Evolutionary conservation across 345 rosid genomes (phyloP), one percentile per base, ranked within the genome.

Genomic region (Eutrema heterophyllum): DNA sequence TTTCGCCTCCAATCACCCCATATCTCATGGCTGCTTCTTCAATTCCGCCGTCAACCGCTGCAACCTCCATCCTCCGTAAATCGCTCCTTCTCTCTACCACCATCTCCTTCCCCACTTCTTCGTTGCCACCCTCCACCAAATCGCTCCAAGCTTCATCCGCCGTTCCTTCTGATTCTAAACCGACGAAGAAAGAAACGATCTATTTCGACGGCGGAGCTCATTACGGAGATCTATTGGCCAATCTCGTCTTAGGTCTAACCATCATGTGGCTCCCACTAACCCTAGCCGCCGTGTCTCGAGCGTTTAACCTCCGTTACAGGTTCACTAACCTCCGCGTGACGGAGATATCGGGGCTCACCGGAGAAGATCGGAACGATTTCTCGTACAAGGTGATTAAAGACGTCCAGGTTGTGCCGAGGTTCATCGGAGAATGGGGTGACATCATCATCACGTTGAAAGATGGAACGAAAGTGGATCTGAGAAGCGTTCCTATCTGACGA

Each of bases 341-440:
- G 59, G 97, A 87, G 14, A 86, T 92, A 4, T 95, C 97, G 10
- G 99, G 99, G 10, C 78, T 88, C 49, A 89, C 92, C 16, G 97
- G 93, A 6, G 76, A 92, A 71, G 96, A 92, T 3, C 78, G 97
- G 77, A 92, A 89, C 52, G 99, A 90, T 45, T 95, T 95, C 88
- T 87, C 99, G 33, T 95, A 90, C 84, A 83, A 79, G 36, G 99
- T 91, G 84, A 84, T 91, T 0, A 87, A 86, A 68, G 99, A 89
- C 69, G 97, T 88, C 3, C 88, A 95, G 74, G 97, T 87, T 15
- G 99, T 95, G 80, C 97, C 99, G 16, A 75, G 99, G 53, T 87
- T 95, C 56, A 81, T 90, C 9, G 99, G 99, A 36, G 97, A 95
- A 81, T 90, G 97, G 96, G 97, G 99, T 61, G 97, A 95, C 64